phyloP scores from a whole-genome alignment of 371 early-diverging fungal genomes.

The Lichtheimia ramosa region DNA sequence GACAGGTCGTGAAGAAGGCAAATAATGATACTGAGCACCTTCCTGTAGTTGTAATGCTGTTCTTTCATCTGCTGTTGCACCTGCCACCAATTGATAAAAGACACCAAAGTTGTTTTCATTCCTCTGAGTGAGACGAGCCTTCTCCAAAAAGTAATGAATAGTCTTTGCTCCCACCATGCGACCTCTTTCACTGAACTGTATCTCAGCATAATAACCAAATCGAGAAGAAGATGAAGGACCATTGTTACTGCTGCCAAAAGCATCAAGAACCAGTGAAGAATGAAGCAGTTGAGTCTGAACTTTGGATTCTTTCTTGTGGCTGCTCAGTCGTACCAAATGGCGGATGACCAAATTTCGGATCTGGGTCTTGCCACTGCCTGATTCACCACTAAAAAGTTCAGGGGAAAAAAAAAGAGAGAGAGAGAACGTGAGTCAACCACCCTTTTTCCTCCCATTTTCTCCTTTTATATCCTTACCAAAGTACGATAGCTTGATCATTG shows the following conservation, averaged over 20 bases:
- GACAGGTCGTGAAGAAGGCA: constrained; percentile 20
- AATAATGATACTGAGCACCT: constrained; percentile 18
- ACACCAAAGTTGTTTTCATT: constrained; percentile 88
- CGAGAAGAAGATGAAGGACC: constrained; percentile 82
- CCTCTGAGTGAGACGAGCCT: constrained; percentile 64
- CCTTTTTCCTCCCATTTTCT: constrained; percentile 58
- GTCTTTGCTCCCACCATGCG: constrained; percentile 67
- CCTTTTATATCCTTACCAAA: constrained; percentile 24
- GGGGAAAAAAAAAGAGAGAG: constrained; percentile 16
- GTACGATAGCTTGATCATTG: constrained; percentile 38
- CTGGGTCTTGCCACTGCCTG: constrained; percentile 85
- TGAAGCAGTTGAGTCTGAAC: constrained; percentile 69
- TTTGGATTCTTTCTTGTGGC: constrained; percentile 77
- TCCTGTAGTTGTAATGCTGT: constrained; percentile 23
- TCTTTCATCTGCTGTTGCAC: constrained; percentile 42
- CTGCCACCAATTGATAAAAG: constrained; percentile 82
- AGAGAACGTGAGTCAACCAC: constrained; percentile 32
- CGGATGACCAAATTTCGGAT: constrained; percentile 60
- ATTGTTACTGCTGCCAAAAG: constrained; percentile 82
- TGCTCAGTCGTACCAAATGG: constrained; percentile 68
- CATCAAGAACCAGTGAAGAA: constrained; percentile 71
- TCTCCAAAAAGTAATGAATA: constrained; percentile 91
- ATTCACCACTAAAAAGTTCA: constrained; percentile 65
- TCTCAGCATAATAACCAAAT: constrained; percentile 88
- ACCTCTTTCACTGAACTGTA: constrained; percentile 83